Evolutionary conservation across 1,139 yeast species (phyloP).

Genomic region (Lizanozyma gosingica): DNA sequence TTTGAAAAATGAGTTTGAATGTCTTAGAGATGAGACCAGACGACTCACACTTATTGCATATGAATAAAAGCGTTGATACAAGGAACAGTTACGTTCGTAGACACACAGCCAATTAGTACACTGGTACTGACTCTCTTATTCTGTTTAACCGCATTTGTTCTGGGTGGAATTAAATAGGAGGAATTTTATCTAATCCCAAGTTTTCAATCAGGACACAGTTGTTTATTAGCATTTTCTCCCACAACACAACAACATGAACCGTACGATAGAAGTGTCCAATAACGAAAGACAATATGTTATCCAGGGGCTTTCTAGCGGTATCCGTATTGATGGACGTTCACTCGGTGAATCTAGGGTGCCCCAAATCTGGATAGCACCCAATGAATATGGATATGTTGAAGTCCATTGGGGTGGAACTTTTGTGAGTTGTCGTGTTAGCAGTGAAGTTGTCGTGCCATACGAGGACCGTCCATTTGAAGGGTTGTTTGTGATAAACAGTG

Average conservation of each 20-base stretch:
- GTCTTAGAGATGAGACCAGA: no score
- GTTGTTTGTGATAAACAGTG: slow-evolving; percentile 72
- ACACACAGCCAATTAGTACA: no score
- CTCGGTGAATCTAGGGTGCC: slow-evolving; percentile 59
- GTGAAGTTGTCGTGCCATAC: slow-evolving; percentile 72
- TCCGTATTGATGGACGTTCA: slow-evolving; percentile 62
- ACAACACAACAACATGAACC: slow-evolving; percentile 33
- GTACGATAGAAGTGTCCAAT: slow-evolving; percentile 51
- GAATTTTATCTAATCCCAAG: no score
- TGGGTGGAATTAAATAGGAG: no score
- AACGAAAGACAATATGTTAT: slow-evolving; percentile 58
- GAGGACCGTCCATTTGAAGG: slow-evolving; percentile 96
- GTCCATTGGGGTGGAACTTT: slow-evolving; percentile 63
- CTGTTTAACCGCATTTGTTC: no score
- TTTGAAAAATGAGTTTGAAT: no score
- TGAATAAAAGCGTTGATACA: no score
- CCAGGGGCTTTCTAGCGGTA: slow-evolving; percentile 51
- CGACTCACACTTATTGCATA: no score
- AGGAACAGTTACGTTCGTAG: no score
- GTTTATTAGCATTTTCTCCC: no score
- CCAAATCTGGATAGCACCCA: slow-evolving; percentile 48
- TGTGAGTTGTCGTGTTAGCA: slow-evolving; percentile 70
- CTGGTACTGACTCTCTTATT: no score
- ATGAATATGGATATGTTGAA: slow-evolving; percentile 74
- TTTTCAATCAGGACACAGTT: no score